A percentile compares a stretch with the other conserved stretches of the same genome.
Evolutionary conservation across 352 stramenopile species (phyloP).

Genomic region (Pythium periplocum): DNA sequence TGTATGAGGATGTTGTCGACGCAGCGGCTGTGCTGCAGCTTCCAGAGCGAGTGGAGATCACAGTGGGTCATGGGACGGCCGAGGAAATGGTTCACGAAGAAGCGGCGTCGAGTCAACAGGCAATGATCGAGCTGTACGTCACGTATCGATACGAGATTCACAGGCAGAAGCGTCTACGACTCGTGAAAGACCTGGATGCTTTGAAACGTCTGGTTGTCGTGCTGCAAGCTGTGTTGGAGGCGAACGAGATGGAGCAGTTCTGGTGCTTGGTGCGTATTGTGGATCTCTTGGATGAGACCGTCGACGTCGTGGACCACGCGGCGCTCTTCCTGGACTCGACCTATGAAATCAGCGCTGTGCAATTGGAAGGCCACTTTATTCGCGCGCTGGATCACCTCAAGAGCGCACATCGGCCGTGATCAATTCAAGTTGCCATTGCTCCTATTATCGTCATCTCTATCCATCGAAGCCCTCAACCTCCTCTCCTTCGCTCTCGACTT

Average conservation of each 20-base stretch:
- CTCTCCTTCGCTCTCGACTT: constrained; percentile 30
- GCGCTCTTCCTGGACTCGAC: constrained; percentile 37
- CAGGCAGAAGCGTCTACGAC: neutral
- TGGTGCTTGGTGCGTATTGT: constrained; percentile 58
- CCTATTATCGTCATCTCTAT: constrained; percentile 1
- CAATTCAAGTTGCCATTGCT: neutral
- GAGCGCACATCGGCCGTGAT: constrained; percentile 5
- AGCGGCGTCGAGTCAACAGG: neutral
- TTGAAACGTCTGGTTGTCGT: constrained; percentile 2
- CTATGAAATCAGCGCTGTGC: constrained; percentile 29
- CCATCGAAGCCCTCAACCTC: constrained; percentile 29
- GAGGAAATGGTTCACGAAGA: no score
- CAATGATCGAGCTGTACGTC: constrained; percentile 12
- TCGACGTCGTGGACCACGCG: constrained; percentile 54
- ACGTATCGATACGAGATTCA: constrained; percentile 14
- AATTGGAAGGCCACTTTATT: constrained; percentile 64
- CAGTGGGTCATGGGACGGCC: neutral
- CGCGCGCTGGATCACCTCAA: constrained; percentile 48
- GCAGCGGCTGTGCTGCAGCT: constrained; percentile 44
- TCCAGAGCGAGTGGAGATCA: constrained; percentile 2
- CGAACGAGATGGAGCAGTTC: constrained; percentile 45
- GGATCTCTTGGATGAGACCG: neutral
- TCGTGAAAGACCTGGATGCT: neutral
- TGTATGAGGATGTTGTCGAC: constrained; percentile 62
- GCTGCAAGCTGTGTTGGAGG: constrained; percentile 11